A percentile compares a stretch with the other conserved stretches of the same genome.
phyloP scores from a whole-genome alignment of 257 asterid genomes.

The Scutellaria minor region DNA sequence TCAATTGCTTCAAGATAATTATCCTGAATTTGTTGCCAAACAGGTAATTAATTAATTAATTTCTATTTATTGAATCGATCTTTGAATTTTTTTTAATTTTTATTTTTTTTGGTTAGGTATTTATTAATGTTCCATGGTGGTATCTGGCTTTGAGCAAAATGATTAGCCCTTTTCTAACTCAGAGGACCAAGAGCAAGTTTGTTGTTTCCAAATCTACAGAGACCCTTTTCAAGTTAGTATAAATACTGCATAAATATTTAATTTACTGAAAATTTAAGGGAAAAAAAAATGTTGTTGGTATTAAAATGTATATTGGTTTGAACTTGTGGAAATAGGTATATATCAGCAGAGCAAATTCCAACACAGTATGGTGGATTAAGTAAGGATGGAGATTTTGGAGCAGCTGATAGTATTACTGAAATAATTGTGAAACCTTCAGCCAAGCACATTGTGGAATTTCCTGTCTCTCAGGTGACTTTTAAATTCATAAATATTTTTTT shows the following conservation, averaged over 20 bases:
- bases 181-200: slow-evolving; percentile 46
- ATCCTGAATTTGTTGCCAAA: slow-evolving; percentile 52
- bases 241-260: too few species aligned
- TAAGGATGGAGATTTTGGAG: slow-evolving; percentile 37
- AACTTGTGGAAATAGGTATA: slow-evolving; percentile 28
- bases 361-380: slow-evolving; percentile 42
- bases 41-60: slow-evolving; percentile 31
- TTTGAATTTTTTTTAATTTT: not conserved
- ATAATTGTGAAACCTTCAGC: slow-evolving; percentile 37
- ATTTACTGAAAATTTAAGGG: too few species aligned
- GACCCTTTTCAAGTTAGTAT: slow-evolving; percentile 43
- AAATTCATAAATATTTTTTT: not conserved
- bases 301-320: not conserved
- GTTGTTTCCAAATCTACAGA: slow-evolving; percentile 39
- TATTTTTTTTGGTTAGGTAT: slow-evolving; percentile 31
- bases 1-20: slow-evolving; percentile 49
- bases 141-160: slow-evolving; percentile 41
- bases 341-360: slow-evolving; percentile 43
- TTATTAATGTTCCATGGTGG: slow-evolving; percentile 55
- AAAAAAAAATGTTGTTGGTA: too few species aligned
- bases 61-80: not conserved
- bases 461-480: slow-evolving; percentile 38
- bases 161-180: slow-evolving; percentile 51
- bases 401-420: slow-evolving; percentile 35
- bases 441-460: slow-evolving; percentile 42